Percentiles rank a stretch among this genome's conserved stretches.
These are phyloP conservation scores for Lasiodiplodia hormozganensis DNA, from an alignment of 2,329 filamentous ascomycete species.

Conservation along the genomic window DNA sequence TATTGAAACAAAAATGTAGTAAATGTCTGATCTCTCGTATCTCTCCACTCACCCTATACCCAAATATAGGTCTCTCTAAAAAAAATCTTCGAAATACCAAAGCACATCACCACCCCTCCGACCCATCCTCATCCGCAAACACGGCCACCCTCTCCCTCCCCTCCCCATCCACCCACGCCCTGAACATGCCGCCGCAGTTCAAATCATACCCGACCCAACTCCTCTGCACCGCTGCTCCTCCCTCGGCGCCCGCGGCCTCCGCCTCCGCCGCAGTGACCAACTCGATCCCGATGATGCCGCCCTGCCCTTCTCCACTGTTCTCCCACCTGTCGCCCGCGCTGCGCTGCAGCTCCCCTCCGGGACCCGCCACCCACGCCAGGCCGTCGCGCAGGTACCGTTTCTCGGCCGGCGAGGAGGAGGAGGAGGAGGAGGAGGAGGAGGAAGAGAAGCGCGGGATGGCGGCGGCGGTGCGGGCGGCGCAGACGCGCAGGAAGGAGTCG, in stretches of 20 bases:
- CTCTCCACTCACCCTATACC: no score
- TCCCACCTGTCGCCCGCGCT: constrained; percentile 78
- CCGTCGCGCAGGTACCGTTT: constrained; percentile 67
- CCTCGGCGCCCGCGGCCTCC: constrained; percentile 75
- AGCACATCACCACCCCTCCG: background rate
- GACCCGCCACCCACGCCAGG: constrained; percentile 71
- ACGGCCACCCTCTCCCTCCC: constrained; percentile 65
- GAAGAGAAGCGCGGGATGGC: constrained; percentile 76
- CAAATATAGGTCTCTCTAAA: no score
- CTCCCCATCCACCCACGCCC: constrained; percentile 74
- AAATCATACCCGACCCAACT: constrained; percentile 74
- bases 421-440: no score
- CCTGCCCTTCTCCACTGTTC: constrained; percentile 76
- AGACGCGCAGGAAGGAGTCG: constrained; percentile 79
- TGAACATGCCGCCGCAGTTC: constrained; percentile 88
- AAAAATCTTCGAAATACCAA: background rate
- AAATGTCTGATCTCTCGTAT: no score
- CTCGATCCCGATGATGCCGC: constrained; percentile 86
- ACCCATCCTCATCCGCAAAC: constrained; percentile 56
- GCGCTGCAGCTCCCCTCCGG: constrained; percentile 73
- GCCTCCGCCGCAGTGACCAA: constrained; percentile 47
- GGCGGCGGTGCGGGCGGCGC: constrained; percentile 74
- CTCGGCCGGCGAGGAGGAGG: no score
- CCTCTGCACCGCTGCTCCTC: constrained; percentile 53
- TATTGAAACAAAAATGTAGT: no score